phyloP scores from a whole-genome alignment of 805 yeast species.

The Hanseniaspora clermontiae region DNA sequence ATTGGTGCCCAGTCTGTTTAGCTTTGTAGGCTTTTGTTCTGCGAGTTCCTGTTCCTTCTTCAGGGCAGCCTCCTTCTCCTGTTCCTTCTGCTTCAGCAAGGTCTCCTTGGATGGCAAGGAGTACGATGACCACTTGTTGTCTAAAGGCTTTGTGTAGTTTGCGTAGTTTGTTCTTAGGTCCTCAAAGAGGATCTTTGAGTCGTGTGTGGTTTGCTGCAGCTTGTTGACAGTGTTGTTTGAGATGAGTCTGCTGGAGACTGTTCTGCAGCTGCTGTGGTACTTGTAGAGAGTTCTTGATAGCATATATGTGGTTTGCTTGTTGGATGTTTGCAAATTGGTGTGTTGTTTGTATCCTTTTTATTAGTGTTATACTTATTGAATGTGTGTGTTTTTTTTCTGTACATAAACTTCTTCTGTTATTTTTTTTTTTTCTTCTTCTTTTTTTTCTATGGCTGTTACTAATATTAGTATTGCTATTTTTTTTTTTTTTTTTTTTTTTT shows the following conservation, averaged over 20 bases:
- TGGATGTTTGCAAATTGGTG: neutral
- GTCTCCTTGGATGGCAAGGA: constrained; percentile 35
- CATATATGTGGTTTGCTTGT: neutral
- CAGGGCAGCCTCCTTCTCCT: constrained; percentile 21
- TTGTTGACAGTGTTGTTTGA: neutral
- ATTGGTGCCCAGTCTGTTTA: constrained; percentile 10
- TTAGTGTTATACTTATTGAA: no score
- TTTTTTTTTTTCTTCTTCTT: no score
- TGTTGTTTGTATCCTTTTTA: no score
- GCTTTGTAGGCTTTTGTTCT: neutral
- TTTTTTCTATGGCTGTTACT: no score
- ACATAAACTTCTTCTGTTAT: no score
- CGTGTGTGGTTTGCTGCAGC: neutral
- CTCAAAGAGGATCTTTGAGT: constrained; percentile 5
- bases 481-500: neutral
- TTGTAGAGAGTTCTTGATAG: neutral
- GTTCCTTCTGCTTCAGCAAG: constrained; percentile 31
- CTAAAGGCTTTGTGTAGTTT: neutral
- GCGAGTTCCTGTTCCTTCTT: constrained; percentile 13
- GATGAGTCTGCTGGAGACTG: neutral
- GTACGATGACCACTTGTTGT: constrained; percentile 33
- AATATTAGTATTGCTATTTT: neutral
- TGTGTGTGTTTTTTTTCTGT: neutral
- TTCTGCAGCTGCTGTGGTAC: neutral
- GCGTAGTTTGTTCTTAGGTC: constrained; percentile 8